Conservation (phyloP, 805 yeast genomes). For the Scheffersomyces coipomensis region DNA sequence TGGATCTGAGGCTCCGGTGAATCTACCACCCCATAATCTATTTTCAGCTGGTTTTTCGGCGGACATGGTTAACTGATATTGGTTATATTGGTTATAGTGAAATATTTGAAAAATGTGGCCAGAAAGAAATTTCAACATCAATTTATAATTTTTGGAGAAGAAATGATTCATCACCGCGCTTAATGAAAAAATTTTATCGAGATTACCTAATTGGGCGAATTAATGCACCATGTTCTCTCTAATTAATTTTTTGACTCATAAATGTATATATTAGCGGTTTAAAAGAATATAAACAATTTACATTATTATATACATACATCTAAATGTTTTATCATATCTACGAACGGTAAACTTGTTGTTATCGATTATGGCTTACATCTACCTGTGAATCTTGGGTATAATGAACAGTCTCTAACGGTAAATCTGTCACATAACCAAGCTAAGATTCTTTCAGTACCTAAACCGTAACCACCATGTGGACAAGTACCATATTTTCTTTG, state of each 20-base stretch:
- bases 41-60: constrained; percentile 54
- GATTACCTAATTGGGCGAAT: background rate
- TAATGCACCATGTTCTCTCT: too few relatives aligned
- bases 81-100: too few relatives aligned
- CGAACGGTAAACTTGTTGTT: too few relatives aligned
- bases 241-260: too few relatives aligned
- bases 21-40: constrained; percentile 97
- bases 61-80: constrained; percentile 19
- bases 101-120: too few relatives aligned
- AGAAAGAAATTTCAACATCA: background rate
- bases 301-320: too few relatives aligned
- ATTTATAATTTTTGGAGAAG: too few relatives aligned
- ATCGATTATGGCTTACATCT: constrained; percentile 96
- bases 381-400: constrained; percentile 97
- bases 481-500: constrained; percentile 95
- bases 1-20: constrained; percentile 96
- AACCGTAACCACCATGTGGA: constrained; percentile 99
- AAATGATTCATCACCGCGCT: background rate
- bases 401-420: constrained; percentile 97
- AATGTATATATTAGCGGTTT: too few relatives aligned
- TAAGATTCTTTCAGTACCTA: constrained; percentile 95
- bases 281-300: too few relatives aligned
- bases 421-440: constrained; percentile 98
- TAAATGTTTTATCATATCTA: too few relatives aligned
- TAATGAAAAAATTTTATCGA: background rate